Percentiles rank a stretch among this genome's conserved stretches.
Evolutionary conservation across 2,329 filamentous ascomycete genomes (phyloP).

Genomic region (Emergomyces orientalis): DNA sequence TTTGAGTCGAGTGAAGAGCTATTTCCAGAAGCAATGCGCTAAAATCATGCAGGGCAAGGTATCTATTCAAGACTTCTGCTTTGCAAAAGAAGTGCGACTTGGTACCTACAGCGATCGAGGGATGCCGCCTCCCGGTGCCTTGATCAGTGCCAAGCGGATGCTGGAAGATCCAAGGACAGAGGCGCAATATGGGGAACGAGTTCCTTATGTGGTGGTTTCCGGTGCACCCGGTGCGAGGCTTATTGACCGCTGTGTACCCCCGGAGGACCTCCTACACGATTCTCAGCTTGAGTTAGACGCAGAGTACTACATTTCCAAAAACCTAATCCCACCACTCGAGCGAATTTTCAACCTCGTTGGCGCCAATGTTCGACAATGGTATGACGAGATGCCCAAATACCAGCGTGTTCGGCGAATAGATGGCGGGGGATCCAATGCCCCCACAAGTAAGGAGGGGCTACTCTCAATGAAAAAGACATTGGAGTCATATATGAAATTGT

Average conservation of each 20-base stretch:
- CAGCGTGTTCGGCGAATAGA: conserved; percentile 62
- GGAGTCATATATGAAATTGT: conserved; percentile 85
- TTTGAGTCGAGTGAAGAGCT: conserved; percentile 75
- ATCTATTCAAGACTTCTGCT: conserved; percentile 91
- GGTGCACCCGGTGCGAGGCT: conserved; percentile 78
- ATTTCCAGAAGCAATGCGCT: conserved; percentile 80
- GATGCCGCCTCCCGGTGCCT: conserved; percentile 71
- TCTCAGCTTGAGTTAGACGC: conserved; percentile 75
- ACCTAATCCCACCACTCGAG: conserved; percentile 86
- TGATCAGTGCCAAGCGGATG: conserved; percentile 82
- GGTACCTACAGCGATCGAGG: conserved; percentile 79
- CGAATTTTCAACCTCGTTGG: conserved; percentile 95
- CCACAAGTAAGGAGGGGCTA: conserved; percentile 17
- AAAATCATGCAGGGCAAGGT: conserved; percentile 88
- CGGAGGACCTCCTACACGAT: conserved; percentile 69
- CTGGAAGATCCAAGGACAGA: conserved; percentile 75
- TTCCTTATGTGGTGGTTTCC: conserved; percentile 87
- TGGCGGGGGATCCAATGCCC: conserved; percentile 15
- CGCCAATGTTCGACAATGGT: conserved; percentile 84
- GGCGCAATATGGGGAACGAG: conserved; percentile 87
- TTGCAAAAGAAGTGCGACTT: conserved; percentile 82
- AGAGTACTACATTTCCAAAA: conserved; percentile 95
- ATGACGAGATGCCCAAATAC: conserved; percentile 90
- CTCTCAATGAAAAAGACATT: conserved; percentile 56
- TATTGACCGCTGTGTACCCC: conserved; percentile 81